Base-by-base conservation (phyloP, 495 filamentous ascomycete species). In the Aspergillus carlsbadensis region DNA sequence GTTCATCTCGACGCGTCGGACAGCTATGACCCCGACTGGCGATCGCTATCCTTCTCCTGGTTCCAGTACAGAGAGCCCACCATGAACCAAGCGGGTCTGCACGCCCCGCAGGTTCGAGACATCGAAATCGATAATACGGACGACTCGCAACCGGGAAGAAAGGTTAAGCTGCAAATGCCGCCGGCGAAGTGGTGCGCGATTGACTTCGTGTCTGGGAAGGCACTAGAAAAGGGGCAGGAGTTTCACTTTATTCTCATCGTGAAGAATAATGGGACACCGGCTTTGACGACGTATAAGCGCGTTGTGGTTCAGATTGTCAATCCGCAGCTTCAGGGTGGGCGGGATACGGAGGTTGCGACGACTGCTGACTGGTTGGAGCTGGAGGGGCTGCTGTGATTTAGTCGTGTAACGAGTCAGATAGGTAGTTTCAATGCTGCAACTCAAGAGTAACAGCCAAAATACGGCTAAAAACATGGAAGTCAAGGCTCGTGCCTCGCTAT, bases 61-160 rank as follows among this genome's bases (percentile, higher is more conserved):
- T 77, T 64, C 44, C 78, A 81, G 35, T 80, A 80, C 41, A 51
- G 58, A 4, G 77, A 80, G 33, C 70, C 73, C 0, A 73, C 61
- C 29, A 66, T 73, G 3, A 74, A 62, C 7, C 68, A 81, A 29
- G 78, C 72, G 72, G 60, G 57, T 46, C 66, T 70, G 22, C 57
- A 64, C 4, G 52, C 4, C 3, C 26, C 60, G 20, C 66, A 80
- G 52, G 74, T 78, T 13, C 62, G 62, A 6, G 51, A 64, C 17
- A 43, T 77, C 33, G 52, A 64, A 8, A 62, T 79, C 44, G 62
- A 34, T 13, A 17, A 56, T 6, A 54, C 66, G n/a, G 44, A 70
- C 22, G 53, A 45, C 26, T 29, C 26, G 26, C 26, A 29, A 3
- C 4, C 26, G 3, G 53, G 65, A 18, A 57, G 56, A 18, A 56